Conservation (phyloP, 163 green algal species). For the Trebouxiophyceae sp. region DNA sequence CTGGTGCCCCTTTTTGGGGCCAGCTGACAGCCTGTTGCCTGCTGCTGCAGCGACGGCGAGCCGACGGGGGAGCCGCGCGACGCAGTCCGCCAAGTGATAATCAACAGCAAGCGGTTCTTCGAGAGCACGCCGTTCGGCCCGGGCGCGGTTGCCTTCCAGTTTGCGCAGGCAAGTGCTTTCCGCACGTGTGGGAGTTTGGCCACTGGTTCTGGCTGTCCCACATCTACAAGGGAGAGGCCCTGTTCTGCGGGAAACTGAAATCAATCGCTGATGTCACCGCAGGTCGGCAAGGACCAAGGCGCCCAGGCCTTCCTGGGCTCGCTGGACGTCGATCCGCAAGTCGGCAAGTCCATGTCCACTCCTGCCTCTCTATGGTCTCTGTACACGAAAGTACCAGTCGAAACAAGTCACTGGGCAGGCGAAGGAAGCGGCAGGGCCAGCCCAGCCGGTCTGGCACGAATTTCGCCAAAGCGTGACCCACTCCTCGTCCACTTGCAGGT, state of each 20-base stretch:
- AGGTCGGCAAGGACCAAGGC: slow-evolving; percentile 32
- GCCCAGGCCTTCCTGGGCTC: slow-evolving; percentile 29
- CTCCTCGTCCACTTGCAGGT: not conserved
- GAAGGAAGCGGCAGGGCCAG: not conserved
- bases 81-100: slow-evolving; percentile 17
- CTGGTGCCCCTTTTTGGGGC: too few species aligned
- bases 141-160: slow-evolving; percentile 33
- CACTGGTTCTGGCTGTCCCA: too few species aligned
- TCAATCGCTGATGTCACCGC: slow-evolving; percentile 1
- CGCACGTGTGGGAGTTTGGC: not conserved
- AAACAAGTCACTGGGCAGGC: too few species aligned
- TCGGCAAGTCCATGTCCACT: slow-evolving; percentile 11
- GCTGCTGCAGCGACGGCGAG: slow-evolving; percentile 35
- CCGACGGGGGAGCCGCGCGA: slow-evolving; percentile 25
- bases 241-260: too few species aligned
- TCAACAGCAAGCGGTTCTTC: slow-evolving; percentile 5
- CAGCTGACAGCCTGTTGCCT: too few species aligned
- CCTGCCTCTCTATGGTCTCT: not conserved
- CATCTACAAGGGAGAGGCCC: too few species aligned
- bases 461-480: not conserved
- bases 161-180: slow-evolving; percentile 27
- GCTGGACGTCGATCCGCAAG: slow-evolving; percentile 26
- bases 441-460: not conserved
- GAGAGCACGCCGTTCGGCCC: slow-evolving; percentile 19
- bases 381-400: too few species aligned